Evolutionary conservation across 495 filamentous ascomycete species (phyloP), one percentile per base, ranked within the genome.

Genomic region (Hypomontagnella submonticulosa): DNA sequence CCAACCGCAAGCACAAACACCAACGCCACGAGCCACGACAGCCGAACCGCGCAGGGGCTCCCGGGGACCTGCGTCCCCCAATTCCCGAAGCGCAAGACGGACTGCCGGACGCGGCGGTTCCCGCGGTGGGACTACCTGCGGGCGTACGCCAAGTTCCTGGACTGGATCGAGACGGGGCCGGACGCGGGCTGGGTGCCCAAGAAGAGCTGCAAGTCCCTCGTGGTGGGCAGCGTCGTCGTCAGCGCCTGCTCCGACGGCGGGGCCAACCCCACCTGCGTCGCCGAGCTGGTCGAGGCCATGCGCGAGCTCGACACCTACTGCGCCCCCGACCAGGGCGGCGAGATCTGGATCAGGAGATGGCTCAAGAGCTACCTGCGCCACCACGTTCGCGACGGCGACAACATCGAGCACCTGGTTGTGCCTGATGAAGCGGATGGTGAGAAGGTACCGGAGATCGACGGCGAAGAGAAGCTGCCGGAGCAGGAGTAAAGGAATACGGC

Each of bases 221-320:
- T 67, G 4, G 51, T 8, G 34, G 63, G 52, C 3, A 10, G 4
- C 11, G 57, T 42, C 4, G 57, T 51, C 2, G 44, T 61, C 3
- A 30, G n/a, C 9, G 57, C 51, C 10, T 67, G 63, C 57, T 40
- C 37, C 15, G 3, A 11, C 1, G 57, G 57, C 37, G 63, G 63
- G 1, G 12, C n/a, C n/a, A 61, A 67, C 57, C 64, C 64, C 6
- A 57, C 64, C 3, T 67, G 64, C 57, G 13, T 12, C 19, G 64
- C 0, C 12, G 64, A 67, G 48, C 37, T 79, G 23, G 44, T 67
- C 63, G 62, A 75, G 38, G 65, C 71, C 42, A 60, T 73, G 54
- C 52, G 51, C 41, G 67, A 74, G 38, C 54, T 73, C 64, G 65
- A 72, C 47, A 30, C 74, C 51, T 67, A 63, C 64, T 67, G 64